Evolutionary conservation across 1,284 basidiomycete species (phyloP).

Genomic region (Leccinum colubrinum): DNA sequence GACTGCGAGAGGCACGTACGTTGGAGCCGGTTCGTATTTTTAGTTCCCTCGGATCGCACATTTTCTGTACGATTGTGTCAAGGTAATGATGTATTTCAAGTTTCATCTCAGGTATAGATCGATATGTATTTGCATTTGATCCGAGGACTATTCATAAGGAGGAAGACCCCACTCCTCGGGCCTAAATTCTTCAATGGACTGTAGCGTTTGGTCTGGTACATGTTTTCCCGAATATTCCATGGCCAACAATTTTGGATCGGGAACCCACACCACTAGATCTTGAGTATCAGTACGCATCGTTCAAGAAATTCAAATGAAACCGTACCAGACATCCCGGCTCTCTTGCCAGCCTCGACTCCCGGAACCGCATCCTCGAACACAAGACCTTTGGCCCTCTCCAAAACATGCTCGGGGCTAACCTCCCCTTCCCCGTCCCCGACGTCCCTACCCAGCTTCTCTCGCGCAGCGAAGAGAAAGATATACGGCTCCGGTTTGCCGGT

Average conservation of each 20-base stretch:
- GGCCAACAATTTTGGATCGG: slow-evolving; percentile 62
- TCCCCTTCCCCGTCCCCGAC: slow-evolving; percentile 50
- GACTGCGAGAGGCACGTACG: slow-evolving; percentile 16
- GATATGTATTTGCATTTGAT: not conserved
- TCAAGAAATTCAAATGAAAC: slow-evolving; percentile 7
- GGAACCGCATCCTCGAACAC: slow-evolving; percentile 77
- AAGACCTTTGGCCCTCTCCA: slow-evolving; percentile 57
- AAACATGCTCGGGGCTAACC: slow-evolving; percentile 38
- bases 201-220: slow-evolving; percentile 51
- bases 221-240: slow-evolving; percentile 45
- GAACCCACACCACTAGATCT: slow-evolving; percentile 70
- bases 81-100: not conserved
- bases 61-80: slow-evolving; percentile 1
- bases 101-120: not conserved
- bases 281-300: slow-evolving; percentile 10
- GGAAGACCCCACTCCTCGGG: slow-evolving; percentile 79
- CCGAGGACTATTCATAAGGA: slow-evolving; percentile 42
- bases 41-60: slow-evolving; percentile 11
- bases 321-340: slow-evolving; percentile 78
- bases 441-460: slow-evolving; percentile 47
- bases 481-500: slow-evolving; percentile 73
- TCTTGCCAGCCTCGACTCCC: slow-evolving; percentile 72
- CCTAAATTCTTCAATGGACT: slow-evolving; percentile 62
- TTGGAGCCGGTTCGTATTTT: slow-evolving; percentile 34
- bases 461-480: slow-evolving; percentile 70